Conservation (phyloP, 495 filamentous ascomycete species). For the Trypethelium eluteriae region DNA sequence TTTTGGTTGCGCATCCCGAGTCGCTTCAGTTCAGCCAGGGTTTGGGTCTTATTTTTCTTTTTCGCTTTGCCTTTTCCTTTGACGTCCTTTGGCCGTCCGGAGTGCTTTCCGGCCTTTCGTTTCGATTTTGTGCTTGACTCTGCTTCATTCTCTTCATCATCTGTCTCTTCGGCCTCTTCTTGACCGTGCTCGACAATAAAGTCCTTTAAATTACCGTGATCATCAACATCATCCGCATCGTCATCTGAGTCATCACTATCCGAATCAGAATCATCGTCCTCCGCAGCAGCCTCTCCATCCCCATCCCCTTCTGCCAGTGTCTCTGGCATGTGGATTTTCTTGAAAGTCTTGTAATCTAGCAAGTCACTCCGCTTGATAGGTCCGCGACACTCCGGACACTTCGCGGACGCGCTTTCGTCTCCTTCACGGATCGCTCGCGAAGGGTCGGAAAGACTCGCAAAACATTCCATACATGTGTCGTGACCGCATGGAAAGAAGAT, state of each 20-base stretch:
- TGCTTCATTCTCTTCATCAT: constrained; percentile 34
- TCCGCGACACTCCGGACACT: constrained; percentile 71
- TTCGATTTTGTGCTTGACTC: constrained; percentile 14
- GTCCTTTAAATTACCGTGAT: constrained; percentile 28
- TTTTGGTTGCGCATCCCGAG: constrained; percentile 53
- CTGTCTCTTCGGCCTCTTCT: constrained; percentile 41
- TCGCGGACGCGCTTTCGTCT: constrained; percentile 47
- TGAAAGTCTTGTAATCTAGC: constrained; percentile 67
- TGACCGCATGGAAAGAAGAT: constrained; percentile 86
- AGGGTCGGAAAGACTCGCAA: constrained; percentile 62
- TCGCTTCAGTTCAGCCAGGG: constrained; percentile 59
- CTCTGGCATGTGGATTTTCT: constrained; percentile 59
- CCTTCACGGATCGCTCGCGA: constrained; percentile 48
- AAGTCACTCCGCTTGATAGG: constrained; percentile 56
- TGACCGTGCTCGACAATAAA: constrained; percentile 41
- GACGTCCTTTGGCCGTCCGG: constrained; percentile 26
- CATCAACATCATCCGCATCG: constrained; percentile 26
- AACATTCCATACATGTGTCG: constrained; percentile 69
- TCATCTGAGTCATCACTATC: constrained; percentile 27
- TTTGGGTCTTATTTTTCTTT: constrained; percentile 40
- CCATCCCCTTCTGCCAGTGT: constrained; percentile 27
- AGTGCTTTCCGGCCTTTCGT: not conserved
- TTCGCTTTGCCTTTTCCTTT: constrained; percentile 31
- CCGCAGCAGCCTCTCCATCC: constrained; percentile 24
- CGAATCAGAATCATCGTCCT: constrained; percentile 27